Evolutionary conservation across 2,329 filamentous ascomycete species (phyloP).

Genomic region (Basipetospora chlamydospora): DNA sequence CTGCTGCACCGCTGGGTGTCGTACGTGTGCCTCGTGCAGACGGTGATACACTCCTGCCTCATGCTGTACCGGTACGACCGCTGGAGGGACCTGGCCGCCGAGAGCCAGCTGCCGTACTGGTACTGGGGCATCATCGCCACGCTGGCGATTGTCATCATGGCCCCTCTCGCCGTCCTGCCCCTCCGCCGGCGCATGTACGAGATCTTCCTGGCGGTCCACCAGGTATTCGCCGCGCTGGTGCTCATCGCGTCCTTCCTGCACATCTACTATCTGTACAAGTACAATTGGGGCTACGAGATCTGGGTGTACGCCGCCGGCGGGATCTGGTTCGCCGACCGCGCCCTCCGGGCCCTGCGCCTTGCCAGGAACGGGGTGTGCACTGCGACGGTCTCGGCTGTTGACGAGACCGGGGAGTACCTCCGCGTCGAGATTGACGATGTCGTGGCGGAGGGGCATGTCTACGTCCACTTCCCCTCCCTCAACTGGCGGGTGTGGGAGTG

Average conservation of each 20-base stretch:
- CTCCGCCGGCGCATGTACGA: conserved; percentile 25
- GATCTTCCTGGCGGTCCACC: conserved; percentile 28
- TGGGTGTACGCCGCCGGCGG: conserved; percentile 16
- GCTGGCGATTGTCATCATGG: conserved; percentile 15
- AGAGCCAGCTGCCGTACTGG: conserved; percentile 22
- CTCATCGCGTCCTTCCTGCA: conserved; percentile 29
- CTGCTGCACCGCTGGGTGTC: conserved; percentile 35
- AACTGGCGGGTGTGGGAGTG: conserved; percentile 19
- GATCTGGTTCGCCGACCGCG: conserved; percentile 16
- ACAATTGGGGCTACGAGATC: conserved; percentile 26
- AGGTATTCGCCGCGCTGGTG: conserved; percentile 23
- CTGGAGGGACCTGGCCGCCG: conserved; percentile 13
- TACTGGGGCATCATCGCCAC: conserved; percentile 27
- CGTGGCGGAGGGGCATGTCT: conserved; percentile 15
- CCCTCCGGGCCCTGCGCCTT: conserved; percentile 12
- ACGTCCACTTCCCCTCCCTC: conserved; percentile 16
- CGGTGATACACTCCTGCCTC: conserved; percentile 29
- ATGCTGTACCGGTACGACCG: conserved; percentile 20
- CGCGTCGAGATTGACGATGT: conserved; percentile 15
- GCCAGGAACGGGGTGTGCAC: conserved; percentile 13
- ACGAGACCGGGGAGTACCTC: conserved; percentile 16
- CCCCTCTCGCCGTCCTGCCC: conserved; percentile 19
- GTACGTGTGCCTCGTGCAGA: conserved; percentile 27
- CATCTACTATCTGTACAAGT: conserved; percentile 18
- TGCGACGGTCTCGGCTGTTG: conserved; percentile 14